Base-by-base conservation (phyloP, 441 rosid genomes). In the Gossypium lobatum region DNA sequence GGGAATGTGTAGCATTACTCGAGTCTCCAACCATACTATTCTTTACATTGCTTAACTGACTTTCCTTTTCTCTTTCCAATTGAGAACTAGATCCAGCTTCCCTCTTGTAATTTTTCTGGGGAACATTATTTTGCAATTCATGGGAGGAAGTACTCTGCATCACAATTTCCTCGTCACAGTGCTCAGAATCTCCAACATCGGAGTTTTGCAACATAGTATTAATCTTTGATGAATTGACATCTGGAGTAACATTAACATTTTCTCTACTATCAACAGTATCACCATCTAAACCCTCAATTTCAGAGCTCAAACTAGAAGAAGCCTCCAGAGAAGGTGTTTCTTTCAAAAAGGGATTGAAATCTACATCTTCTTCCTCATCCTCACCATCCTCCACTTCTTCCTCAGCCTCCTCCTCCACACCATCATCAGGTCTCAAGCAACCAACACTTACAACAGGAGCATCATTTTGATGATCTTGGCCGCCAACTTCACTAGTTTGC, bases 271-370 rank as follows among this genome's bases (percentile, higher is more conserved):
- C 81, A 26, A 71, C 70, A 58, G 42, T 37, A 13, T 72, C 76
- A 37, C 79, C 86, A 58, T 83, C 86, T 17, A 83, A 71, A 45
- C 78, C 84, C 83, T 88, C 93, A 31, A 87, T 75, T 77, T 89
- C 95, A 39, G 98, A 95, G 84, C 97, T 89, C 80, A 93, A 72
- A 84, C 98, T 90, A 3, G 99, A 95, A 57, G 99, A 95, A 74
- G 93, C 87, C 66, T 93, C 92, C 0, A 83, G 93, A 3, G 98
- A 91, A 69, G 84, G 91, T 14, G 91, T 79, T 54, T 78, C 94
- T 83, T 89, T 92, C 1, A 91, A 70, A 81, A 88, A 88, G 25
- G 95, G 97, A 79, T 94, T 91, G 78, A 94, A 92, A 82, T 92
- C 97, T 9, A 85, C 80, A 79, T 91, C 95, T 78, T 89, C 97